These are phyloP conservation scores for Lentinus tigrinus DNA, from an alignment of 768 basidiomycete species.

Conservation along the genomic window DNA sequence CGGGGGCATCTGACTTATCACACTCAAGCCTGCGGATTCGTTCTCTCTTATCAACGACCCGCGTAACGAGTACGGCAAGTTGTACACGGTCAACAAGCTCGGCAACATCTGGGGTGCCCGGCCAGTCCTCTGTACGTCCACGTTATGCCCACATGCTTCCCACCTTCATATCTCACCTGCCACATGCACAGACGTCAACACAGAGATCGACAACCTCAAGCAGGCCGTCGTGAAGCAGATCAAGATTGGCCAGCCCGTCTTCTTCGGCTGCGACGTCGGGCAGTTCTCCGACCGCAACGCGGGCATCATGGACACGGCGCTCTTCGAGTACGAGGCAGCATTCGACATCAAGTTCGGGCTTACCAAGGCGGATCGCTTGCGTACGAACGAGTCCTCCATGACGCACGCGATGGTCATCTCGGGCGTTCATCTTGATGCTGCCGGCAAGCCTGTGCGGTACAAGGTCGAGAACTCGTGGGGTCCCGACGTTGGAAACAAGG, in stretches of 20 bases:
- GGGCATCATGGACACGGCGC: conserved; percentile 85
- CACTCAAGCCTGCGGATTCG: conserved; percentile 56
- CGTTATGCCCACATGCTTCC: neutral
- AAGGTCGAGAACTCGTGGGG: conserved; percentile 99
- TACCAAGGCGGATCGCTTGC: conserved; percentile 82
- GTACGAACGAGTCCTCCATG: conserved; percentile 84
- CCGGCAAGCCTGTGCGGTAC: conserved; percentile 81
- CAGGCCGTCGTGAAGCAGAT: conserved; percentile 78
- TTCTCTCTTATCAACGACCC: conserved; percentile 98
- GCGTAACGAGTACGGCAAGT: conserved; percentile 74
- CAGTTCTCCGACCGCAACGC: conserved; percentile 67
- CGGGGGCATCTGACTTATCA: too few relatives aligned
- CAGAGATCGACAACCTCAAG: conserved; percentile 80
- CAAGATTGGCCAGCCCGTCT: conserved; percentile 86
- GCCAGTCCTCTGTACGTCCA: conserved; percentile 72
- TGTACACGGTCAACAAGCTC: conserved; percentile 90
- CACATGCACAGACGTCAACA: conserved; percentile 69
- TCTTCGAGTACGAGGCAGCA: conserved; percentile 83
- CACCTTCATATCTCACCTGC: neutral
- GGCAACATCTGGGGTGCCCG: conserved; percentile 91
- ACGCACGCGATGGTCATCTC: conserved; percentile 97
- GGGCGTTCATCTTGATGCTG: conserved; percentile 80
- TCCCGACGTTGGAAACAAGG: conserved; percentile 70
- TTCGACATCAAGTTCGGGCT: conserved; percentile 81
- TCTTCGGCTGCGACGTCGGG: conserved; percentile 97